A percentile compares a stretch with the other conserved stretches of the same genome.
Evolutionary conservation across 768 basidiomycete genomes (phyloP).

Genomic region (Rubroboletus satanas): DNA sequence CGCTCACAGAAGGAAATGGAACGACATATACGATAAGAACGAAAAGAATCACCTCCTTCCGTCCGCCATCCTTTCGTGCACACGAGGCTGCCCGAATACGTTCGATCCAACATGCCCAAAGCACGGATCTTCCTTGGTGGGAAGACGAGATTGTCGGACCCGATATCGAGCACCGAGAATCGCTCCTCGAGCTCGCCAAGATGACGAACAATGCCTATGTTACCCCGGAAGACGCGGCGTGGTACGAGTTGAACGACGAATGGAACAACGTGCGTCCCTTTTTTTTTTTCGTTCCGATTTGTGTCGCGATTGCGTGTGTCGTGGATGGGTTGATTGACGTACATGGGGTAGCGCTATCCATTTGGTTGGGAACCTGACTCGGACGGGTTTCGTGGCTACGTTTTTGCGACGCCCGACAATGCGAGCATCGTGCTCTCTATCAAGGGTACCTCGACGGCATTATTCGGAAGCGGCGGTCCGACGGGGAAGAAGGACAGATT

Average conservation of each 20-base stretch:
- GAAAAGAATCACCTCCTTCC: constrained; percentile 36
- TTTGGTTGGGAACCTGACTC: constrained; percentile 91
- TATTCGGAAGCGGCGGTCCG: constrained; percentile 71
- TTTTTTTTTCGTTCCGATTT: neutral
- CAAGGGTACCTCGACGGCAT: constrained; percentile 86
- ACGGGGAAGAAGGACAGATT: constrained; percentile 90
- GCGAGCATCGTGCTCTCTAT: constrained; percentile 81
- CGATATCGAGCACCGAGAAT: constrained; percentile 70
- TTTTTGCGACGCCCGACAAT: constrained; percentile 84
- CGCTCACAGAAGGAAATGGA: constrained; percentile 8
- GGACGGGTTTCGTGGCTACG: constrained; percentile 87
- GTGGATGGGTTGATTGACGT: neutral
- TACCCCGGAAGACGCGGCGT: constrained; percentile 52
- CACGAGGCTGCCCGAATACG: constrained; percentile 42
- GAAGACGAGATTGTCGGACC: constrained; percentile 72
- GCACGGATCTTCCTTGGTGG: constrained; percentile 57
- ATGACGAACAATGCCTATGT: constrained; percentile 95
- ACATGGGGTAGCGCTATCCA: constrained; percentile 41
- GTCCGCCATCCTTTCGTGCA: constrained; percentile 46
- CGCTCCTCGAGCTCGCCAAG: constrained; percentile 81
- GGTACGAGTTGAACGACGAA: constrained; percentile 69
- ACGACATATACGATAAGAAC: constrained; percentile 39
- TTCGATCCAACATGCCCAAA: constrained; percentile 46
- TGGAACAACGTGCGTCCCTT: constrained; percentile 59
- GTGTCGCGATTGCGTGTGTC: too few relatives aligned